phyloP scores from a whole-genome alignment of 1,284 basidiomycete species.

The Pseudozyma thailandica region DNA sequence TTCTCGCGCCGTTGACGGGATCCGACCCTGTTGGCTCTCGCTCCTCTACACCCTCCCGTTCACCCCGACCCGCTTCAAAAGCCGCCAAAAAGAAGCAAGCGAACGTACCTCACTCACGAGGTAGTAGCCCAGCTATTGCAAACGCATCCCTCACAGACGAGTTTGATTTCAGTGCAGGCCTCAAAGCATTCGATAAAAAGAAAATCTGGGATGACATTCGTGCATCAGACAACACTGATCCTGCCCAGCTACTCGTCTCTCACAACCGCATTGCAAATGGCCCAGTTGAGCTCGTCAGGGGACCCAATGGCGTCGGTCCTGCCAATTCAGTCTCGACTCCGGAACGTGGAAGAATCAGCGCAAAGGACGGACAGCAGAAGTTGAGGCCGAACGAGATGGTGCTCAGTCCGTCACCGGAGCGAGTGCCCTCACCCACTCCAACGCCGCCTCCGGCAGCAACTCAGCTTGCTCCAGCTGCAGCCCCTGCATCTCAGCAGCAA shows the following conservation, averaged over 20 bases:
- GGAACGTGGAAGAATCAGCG: slow-evolving; percentile 29
- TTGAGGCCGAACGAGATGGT: slow-evolving; percentile 45
- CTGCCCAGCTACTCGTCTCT: slow-evolving; percentile 34
- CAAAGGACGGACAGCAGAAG: slow-evolving; percentile 44
- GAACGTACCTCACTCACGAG: slow-evolving; percentile 6
- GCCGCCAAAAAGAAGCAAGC: slow-evolving; percentile 32
- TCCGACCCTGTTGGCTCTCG: slow-evolving; percentile 25
- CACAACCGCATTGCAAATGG: slow-evolving; percentile 39
- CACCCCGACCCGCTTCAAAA: slow-evolving; percentile 30
- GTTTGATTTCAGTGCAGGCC: slow-evolving; percentile 44
- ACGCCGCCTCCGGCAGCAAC: not conserved
- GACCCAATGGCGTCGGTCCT: slow-evolving; percentile 44
- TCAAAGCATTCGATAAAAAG: slow-evolving; percentile 49
- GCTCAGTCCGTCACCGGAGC: slow-evolving; percentile 35
- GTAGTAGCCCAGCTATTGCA: slow-evolving; percentile 30
- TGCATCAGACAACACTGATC: slow-evolving; percentile 42
- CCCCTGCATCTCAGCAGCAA: not conserved
- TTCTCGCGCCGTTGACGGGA: slow-evolving; percentile 13
- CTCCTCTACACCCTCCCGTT: slow-evolving; percentile 44
- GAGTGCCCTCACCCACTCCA: slow-evolving; percentile 15
- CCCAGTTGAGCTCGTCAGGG: slow-evolving; percentile 27
- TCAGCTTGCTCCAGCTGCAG: not conserved
- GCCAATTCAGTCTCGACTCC: slow-evolving; percentile 35
- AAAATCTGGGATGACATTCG: slow-evolving; percentile 52
- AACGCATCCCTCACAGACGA: slow-evolving; percentile 34